Evolutionary conservation across 1,139 yeast genomes (phyloP), one percentile per base, ranked within the genome.

Genomic region (Suhomyces atakaporum): DNA sequence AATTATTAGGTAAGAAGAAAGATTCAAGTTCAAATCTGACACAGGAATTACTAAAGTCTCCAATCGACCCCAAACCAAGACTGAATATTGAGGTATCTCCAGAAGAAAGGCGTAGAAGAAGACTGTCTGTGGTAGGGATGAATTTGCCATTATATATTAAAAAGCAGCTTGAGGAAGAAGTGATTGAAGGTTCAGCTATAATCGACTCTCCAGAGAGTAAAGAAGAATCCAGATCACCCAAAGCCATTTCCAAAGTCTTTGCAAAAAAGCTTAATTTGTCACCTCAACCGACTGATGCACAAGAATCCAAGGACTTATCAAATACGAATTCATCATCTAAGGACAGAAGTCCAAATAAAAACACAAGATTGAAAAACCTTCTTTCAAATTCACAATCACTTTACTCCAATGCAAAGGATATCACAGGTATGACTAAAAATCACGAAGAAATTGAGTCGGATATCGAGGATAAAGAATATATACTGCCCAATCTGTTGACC

Each of bases 401-500:
- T 9, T 67, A 69, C 39, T 59, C 63, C 9, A 60, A 56, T 40
- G 37, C 55, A 6, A 57, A 48, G 36, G 62, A 56, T 28, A 30
- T 40, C 3, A 9, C 33, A 7, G 35, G 10, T 11, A 14, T 19
- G 10, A 21, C 27, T n/a, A 25, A 20, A 4, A 28, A 14, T 9
- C 31, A 23, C 25, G 25, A 35, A 25, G 36, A 26, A 44, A 12
- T 37, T 18, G 42, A 46, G 18, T 45, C 54, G n/a, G 58, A 39
- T 2, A 44, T 38, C 3, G 40, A 31, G 33, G 70, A 68, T 31
- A 59, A 55, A 36, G 74, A 68, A 42, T 69, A 69, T 42, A 60
- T 68, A 16, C 72, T 64, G 71, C 74, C 75, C 2, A 60, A 58
- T 29, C 69, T 64, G 69, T 49, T 69, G 34, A 62, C 69, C 7